Conservation (phyloP, 495 filamentous ascomycete genomes). For the Talaromyces nanjingensis region DNA sequence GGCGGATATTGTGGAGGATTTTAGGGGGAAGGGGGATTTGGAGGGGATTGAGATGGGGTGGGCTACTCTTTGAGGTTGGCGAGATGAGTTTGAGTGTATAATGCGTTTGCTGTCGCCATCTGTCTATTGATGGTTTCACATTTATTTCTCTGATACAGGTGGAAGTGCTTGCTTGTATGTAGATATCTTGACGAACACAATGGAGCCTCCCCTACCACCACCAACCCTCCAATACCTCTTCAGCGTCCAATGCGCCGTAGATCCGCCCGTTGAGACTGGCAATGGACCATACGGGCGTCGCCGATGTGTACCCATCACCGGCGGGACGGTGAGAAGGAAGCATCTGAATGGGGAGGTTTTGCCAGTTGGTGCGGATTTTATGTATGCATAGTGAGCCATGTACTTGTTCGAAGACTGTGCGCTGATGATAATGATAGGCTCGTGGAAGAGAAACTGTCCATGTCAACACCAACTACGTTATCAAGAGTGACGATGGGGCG, state of each 20-base stretch:
- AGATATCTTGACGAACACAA: no score
- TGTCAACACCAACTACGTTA: background rate
- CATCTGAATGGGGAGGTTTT: slow-evolving; percentile 12
- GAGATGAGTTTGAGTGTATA: no score
- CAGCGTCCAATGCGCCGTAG: slow-evolving; percentile 22
- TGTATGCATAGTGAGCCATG: background rate
- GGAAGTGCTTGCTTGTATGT: no score
- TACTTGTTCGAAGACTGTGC: no score
- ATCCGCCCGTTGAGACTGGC: slow-evolving; percentile 24
- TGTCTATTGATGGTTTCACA: background rate
- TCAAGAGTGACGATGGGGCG: background rate
- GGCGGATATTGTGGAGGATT: slow-evolving; percentile 31
- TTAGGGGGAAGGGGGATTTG: slow-evolving; percentile 26
- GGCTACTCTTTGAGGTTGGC: slow-evolving; percentile 19
- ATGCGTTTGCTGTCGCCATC: background rate
- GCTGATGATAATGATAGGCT: background rate
- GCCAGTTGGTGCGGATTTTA: background rate
- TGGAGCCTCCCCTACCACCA: background rate
- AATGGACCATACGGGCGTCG: slow-evolving; percentile 24
- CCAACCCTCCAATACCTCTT: slow-evolving; percentile 20
- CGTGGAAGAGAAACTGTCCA: background rate
- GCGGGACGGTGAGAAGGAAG: slow-evolving; percentile 18
- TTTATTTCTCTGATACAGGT: background rate
- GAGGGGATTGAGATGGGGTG: slow-evolving; percentile 24
- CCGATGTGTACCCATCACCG: slow-evolving; percentile 23